Base-by-base conservation (phyloP, 345 rosid genomes). In the Eucalyptus fibrosa region DNA sequence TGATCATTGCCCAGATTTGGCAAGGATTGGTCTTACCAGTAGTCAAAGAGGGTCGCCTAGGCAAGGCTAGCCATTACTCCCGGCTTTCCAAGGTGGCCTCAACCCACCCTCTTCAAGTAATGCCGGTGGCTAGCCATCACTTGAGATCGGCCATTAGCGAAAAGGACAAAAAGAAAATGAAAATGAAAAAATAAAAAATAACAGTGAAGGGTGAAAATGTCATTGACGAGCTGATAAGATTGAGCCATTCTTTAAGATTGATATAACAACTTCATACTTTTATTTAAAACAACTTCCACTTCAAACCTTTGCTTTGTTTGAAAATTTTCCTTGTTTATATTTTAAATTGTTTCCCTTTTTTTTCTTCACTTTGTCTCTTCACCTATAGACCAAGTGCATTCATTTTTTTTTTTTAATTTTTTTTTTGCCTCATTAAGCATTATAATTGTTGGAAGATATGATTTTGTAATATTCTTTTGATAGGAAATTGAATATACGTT, bases 61-160 rank as follows among this genome's bases (percentile, higher is more conserved):
- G 62, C 12, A 56, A 56, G 62, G 62, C 28, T 23, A 3, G 28
- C 28, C 62, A 56, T 56, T 24, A 6, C 62, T 21, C 62, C 1
- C 9, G 6, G 62, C 62, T 23, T 56, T 56, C 62, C 5, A 56
- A 24, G 28, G 62, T 56, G 28, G 6, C 28, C 30, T 56, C 1
- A 0, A 5, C 62, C 60, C 5, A 4, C 12, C 62, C 13, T 56
- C 62, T 56, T 8, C 6, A 1, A 23, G 28, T 56, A 56, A 1
- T 9, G 3, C 1, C 0, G 0, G 5, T 56, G 62, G 13, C 12
- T 24, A 1, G 28, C 12, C 62, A 56, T 56, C 3, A 1, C 62
- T 56, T 9, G 12, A 56, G 62, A 24, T 23, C 1, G 6, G 30
- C 62, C 30, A 56, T 9, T 0, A 23, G 62, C 3, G 2, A 56